These are phyloP conservation scores for Kentomonas sorsogonicus DNA, from an alignment of 208 protist species.

Conservation along the genomic window DNA sequence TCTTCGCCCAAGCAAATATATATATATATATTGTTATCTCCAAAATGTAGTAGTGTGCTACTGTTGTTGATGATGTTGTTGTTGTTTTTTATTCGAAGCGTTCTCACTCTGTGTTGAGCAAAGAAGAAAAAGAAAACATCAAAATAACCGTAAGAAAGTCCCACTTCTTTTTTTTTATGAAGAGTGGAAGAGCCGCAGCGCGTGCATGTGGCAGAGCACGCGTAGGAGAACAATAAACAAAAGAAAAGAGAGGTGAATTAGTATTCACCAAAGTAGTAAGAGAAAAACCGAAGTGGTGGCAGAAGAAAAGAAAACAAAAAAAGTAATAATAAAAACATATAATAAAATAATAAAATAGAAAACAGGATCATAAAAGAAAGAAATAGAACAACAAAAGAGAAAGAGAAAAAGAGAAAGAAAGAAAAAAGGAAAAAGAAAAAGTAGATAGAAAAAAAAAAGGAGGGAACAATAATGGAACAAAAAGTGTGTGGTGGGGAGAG, in stretches of 20 bases:
- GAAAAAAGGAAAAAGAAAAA: slow-evolving; percentile 4
- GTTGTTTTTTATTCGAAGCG: too few relatives aligned
- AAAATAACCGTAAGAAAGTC: background rate
- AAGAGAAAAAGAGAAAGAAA: background rate
- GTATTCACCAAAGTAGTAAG: background rate
- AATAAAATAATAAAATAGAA: background rate
- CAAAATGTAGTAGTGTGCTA: too few relatives aligned
- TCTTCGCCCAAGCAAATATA: too few relatives aligned
- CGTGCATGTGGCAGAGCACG: background rate
- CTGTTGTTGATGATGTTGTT: too few relatives aligned
- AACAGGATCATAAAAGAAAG: background rate
- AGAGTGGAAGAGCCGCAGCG: background rate
- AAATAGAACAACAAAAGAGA: background rate
- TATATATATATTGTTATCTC: too few relatives aligned
- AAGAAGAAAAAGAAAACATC: slow-evolving; percentile 6
- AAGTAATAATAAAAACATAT: background rate
- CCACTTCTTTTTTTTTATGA: background rate
- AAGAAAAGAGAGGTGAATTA: slow-evolving; percentile 10
- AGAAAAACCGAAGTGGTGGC: background rate
- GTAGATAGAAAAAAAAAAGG: slow-evolving; percentile 14
- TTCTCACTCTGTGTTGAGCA: background rate
- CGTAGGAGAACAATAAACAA: slow-evolving; percentile 5
- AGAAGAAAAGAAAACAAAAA: background rate
- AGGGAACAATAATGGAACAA: slow-evolving; percentile 1
- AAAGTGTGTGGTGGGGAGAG: background rate